Base-by-base conservation (phyloP, 805 yeast species). In the Metschnikowia vanudenii region DNA sequence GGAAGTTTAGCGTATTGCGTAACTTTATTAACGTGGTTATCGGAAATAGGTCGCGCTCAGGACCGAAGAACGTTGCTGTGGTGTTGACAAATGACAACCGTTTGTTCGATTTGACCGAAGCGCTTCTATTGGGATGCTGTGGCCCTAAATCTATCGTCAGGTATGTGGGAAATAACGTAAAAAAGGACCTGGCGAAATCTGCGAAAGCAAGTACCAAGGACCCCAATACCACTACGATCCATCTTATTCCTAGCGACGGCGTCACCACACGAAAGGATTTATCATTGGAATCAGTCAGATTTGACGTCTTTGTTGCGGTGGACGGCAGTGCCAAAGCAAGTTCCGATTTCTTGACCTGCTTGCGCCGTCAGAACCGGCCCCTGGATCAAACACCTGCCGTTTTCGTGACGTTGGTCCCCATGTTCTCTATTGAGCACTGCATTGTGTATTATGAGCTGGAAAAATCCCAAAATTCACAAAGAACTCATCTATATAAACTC, bases 361-460 rank as follows among this genome's bases (percentile, higher is more conserved):
- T 69, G 13, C 50, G 73, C 34, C 31, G 43, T 11, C 76, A 72
- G 46, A 62, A 70, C 46, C 52, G 61, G 18, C 41, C 56, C 24
- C 53, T 47, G 3, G 61, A 57, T 9, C 41, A 45, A 4, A 14
- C 19, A 3, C 46, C 54, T 4, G 77, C 85, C 0, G 84, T 88
- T 9, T 68, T 88, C 4, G 59, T 92, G 20, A 69, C 92, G 31
- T 68, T 92, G 19, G 81, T 88, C 3, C 85, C 96, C 1, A 78
- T 84, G 47, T 84, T 88, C 57, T 84, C 96, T 2, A 81, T 88
- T 20, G 97, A 92, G 56, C 98, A 92, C 61, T 82, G 89, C 51
- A 81, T 51, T 58, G 76, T 47, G 69, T 75, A 56, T 77, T 81
- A 70, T 59, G 62, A 49, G 48, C 67, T 52, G 42, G 58, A 44